phyloP scores from a whole-genome alignment of 768 basidiomycete species.

The Collybia sp. region DNA sequence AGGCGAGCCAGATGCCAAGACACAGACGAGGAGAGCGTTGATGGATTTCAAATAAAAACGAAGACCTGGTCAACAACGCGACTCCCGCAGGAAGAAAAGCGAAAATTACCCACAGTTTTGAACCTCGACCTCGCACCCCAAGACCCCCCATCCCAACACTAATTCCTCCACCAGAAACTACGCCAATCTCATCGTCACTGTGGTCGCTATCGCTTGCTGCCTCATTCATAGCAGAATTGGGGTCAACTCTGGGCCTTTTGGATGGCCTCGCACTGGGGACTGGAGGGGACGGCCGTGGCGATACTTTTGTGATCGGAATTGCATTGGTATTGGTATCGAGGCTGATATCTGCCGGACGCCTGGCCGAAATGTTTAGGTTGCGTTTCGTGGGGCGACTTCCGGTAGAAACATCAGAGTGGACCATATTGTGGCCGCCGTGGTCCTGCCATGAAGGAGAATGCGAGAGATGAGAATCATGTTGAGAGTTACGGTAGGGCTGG shows the following conservation, averaged over 20 bases:
- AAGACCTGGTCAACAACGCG: slow-evolving; percentile 9
- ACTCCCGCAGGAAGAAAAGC: not conserved
- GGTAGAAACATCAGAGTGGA: too few relatives aligned
- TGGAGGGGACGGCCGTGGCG: too few relatives aligned
- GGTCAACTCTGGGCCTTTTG: too few relatives aligned
- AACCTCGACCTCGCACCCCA: slow-evolving; percentile 26
- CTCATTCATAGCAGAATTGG: too few relatives aligned
- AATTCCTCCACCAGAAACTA: slow-evolving; percentile 28
- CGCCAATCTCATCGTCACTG: slow-evolving; percentile 30
- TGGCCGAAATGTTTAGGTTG: too few relatives aligned
- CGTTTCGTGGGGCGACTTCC: too few relatives aligned
- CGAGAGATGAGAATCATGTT: not conserved
- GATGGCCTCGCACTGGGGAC: too few relatives aligned
- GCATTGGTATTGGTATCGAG: too few relatives aligned
- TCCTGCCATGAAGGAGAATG: too few relatives aligned
- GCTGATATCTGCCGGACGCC: too few relatives aligned
- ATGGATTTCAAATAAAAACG: slow-evolving; percentile 1
- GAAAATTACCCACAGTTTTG: slow-evolving; percentile 32
- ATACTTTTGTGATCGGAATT: too few relatives aligned
- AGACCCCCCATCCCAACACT: slow-evolving; percentile 44
- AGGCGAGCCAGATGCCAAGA: slow-evolving; percentile 1
- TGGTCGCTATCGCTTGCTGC: slow-evolving; percentile 30
- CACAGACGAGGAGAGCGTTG: slow-evolving; percentile 2
- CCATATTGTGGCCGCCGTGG: too few relatives aligned
- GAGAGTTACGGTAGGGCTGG: slow-evolving; percentile 16